Evolutionary conservation across 306 rosid genomes (phyloP).

Genomic region (Luffa acutangula): DNA sequence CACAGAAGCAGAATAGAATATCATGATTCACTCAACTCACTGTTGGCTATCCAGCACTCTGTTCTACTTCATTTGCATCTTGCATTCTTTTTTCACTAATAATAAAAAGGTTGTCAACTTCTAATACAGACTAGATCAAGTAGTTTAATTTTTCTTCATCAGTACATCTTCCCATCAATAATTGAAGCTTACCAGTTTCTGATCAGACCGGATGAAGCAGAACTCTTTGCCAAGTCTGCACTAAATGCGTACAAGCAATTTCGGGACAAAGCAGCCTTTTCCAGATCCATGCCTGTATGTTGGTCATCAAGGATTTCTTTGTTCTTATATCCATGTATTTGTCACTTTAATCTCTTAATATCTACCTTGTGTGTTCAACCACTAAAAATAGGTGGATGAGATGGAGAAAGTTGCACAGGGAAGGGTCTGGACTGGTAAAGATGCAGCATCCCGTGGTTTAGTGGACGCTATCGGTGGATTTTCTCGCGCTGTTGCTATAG

Average conservation of each 20-base stretch:
- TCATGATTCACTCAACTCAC: neutral
- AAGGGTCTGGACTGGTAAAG: constrained; percentile 85
- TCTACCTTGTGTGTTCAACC: neutral
- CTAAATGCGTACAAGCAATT: constrained; percentile 66
- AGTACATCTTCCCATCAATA: neutral
- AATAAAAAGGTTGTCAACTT: neutral
- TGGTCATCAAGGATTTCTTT: neutral
- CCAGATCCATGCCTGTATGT: constrained; percentile 81
- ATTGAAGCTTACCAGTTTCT: neutral
- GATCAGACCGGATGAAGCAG: constrained; percentile 85
- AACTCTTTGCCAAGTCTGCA: constrained; percentile 70
- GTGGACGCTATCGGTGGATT: constrained; percentile 90
- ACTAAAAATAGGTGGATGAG: constrained; percentile 49
- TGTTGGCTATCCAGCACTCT: neutral
- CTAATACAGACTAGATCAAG: constrained; percentile 55
- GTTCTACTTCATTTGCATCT: neutral
- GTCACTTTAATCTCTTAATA: neutral
- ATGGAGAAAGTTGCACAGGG: constrained; percentile 98
- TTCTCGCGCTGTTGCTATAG: constrained; percentile 85
- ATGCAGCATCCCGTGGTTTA: constrained; percentile 69
- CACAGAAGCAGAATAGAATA: neutral
- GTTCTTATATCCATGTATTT: neutral
- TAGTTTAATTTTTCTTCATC: constrained; percentile 12
- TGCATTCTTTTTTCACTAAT: neutral
- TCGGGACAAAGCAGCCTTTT: constrained; percentile 82